These are phyloP conservation scores for Primulina tabacum DNA, from an alignment of 257 asterid genomes.

Conservation along the genomic window DNA sequence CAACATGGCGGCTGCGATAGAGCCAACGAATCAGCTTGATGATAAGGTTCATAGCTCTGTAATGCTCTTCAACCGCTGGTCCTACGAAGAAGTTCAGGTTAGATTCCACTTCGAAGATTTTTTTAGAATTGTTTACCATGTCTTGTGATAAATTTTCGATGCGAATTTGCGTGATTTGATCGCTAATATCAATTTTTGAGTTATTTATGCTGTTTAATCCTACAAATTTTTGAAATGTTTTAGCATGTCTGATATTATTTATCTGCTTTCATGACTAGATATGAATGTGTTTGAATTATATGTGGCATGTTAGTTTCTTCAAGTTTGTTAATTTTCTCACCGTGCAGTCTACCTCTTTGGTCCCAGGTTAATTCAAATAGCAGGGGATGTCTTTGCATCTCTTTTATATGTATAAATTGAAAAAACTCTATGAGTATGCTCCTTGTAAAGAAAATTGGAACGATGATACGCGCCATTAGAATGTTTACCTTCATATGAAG, in stretches of 20 bases:
- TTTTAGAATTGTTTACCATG: not conserved
- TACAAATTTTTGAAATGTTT: too few relatives aligned
- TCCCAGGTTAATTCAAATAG: not conserved
- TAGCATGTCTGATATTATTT: not conserved
- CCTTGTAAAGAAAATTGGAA: not conserved
- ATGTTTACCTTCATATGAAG: too few relatives aligned
- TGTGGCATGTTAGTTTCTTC: not conserved
- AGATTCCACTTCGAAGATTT: not conserved
- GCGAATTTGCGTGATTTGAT: not conserved
- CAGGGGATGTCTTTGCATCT: not conserved
- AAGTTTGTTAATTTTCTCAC: too few relatives aligned
- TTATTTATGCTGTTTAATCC: too few relatives aligned
- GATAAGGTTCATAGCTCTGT: slow-evolving; percentile 21
- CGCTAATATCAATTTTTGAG: too few relatives aligned
- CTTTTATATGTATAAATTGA: not conserved
- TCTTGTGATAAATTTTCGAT: not conserved
- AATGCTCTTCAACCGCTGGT: slow-evolving; percentile 32
- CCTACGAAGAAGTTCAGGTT: slow-evolving; percentile 27
- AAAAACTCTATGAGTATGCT: not conserved
- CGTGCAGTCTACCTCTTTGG: not conserved
- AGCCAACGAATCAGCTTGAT: not conserved
- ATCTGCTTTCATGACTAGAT: not conserved
- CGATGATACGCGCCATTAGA: not conserved
- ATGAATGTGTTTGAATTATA: not conserved
- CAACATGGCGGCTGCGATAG: not conserved